Percentiles rank a stretch among this genome's conserved stretches.
These are phyloP conservation scores for Candida wancherniae DNA, from an alignment of 805 yeast genomes.

Conservation along the genomic window DNA sequence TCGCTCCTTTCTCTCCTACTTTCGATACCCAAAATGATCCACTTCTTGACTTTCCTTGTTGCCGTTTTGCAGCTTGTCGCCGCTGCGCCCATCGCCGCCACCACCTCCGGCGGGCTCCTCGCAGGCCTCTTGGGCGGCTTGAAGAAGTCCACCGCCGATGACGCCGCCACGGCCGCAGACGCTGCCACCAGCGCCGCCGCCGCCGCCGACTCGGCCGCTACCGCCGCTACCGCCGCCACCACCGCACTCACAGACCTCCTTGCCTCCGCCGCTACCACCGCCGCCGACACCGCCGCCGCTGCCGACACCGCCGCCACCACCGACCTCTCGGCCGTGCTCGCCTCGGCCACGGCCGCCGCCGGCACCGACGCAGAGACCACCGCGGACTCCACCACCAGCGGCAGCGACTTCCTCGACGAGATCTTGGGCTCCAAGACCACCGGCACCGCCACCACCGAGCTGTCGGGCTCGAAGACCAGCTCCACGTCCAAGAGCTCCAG, in stretches of 20 bases:
- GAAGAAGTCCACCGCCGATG: too few species aligned
- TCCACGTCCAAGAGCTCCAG: not conserved
- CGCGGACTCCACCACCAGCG: not conserved
- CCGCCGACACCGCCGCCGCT: not conserved
- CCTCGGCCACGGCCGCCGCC: not conserved
- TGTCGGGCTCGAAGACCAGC: not conserved
- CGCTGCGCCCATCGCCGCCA: not conserved
- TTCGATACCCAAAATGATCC: too few species aligned
- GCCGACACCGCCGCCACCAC: not conserved
- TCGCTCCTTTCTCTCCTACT: too few species aligned
- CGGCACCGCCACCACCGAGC: not conserved
- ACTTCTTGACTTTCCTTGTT: too few species aligned
- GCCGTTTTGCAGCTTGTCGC: too few species aligned
- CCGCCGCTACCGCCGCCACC: not conserved
- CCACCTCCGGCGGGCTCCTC: too few species aligned
- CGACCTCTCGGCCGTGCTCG: not conserved
- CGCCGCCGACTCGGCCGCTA: not conserved
- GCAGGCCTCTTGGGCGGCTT: too few species aligned
- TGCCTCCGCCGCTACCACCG: not conserved
- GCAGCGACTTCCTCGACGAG: not conserved
- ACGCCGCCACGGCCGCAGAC: not conserved
- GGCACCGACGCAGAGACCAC: not conserved
- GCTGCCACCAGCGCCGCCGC: not conserved
- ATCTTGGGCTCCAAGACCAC: not conserved
- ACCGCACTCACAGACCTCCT: not conserved